Evolutionary conservation across 2,329 filamentous ascomycete species (phyloP).

Genomic region (Cryphonectria naterciae): DNA sequence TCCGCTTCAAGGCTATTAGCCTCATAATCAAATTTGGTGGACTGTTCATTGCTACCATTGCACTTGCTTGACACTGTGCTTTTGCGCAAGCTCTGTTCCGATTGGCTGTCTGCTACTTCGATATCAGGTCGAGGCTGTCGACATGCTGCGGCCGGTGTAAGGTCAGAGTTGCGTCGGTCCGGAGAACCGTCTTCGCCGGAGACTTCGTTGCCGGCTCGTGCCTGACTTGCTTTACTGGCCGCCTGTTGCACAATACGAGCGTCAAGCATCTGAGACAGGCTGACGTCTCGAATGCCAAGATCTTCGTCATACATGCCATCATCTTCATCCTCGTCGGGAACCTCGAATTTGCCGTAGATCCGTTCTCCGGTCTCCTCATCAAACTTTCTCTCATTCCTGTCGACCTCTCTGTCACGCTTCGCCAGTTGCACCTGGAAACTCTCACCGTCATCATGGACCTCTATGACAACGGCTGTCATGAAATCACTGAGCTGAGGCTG

Average conservation of each 20-base stretch:
- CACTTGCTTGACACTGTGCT: constrained; percentile 29
- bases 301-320: constrained; percentile 56
- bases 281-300: constrained; percentile 63
- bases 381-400: constrained; percentile 60
- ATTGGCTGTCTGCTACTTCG: constrained; percentile 26
- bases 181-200: not conserved
- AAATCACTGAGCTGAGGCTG: constrained; percentile 62
- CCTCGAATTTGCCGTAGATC: constrained; percentile 78
- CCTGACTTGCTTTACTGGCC: constrained; percentile 32
- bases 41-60: constrained; percentile 33
- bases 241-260: constrained; percentile 64
- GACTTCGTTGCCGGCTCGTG: not conserved
- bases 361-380: constrained; percentile 72
- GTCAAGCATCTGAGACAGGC: constrained; percentile 67
- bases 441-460: constrained; percentile 54
- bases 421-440: constrained; percentile 68
- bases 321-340: constrained; percentile 65
- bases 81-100: not conserved
- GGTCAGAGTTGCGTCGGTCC: not conserved
- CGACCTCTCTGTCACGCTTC: constrained; percentile 64
- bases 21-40: constrained; percentile 10
- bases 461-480: constrained; percentile 70
- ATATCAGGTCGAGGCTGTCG: constrained; percentile 4
- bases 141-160: not conserved
- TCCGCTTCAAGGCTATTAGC: constrained; percentile 25